Conservation (phyloP, 495 filamentous ascomycete species). For the Aspergillus nanangensis region DNA sequence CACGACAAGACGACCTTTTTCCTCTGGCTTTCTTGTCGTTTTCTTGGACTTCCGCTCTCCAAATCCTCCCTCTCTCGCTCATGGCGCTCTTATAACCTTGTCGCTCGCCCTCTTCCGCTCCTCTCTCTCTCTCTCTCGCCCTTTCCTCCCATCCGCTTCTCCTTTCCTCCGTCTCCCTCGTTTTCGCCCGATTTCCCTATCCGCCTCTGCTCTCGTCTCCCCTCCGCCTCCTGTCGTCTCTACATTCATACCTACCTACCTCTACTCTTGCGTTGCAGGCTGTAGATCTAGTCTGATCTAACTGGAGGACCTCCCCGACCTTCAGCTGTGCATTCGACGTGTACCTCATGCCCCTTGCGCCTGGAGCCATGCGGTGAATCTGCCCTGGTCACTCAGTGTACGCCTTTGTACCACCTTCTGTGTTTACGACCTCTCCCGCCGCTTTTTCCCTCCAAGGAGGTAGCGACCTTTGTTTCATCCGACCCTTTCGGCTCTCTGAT, state of each 20-base stretch:
- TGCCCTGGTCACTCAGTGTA: slow-evolving; percentile 30
- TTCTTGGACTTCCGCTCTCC: slow-evolving; percentile 31
- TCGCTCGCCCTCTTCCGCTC: slow-evolving; percentile 8
- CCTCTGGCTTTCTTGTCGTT: slow-evolving; percentile 22
- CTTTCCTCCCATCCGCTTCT: slow-evolving; percentile 6
- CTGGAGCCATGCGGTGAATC: slow-evolving; percentile 37
- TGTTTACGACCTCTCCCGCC: slow-evolving; percentile 13
- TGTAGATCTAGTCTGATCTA: too few relatives aligned
- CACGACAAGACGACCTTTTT: slow-evolving; percentile 12
- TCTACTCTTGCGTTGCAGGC: too few relatives aligned
- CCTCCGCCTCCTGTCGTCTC: neutral
- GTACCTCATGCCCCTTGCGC: slow-evolving; percentile 21
- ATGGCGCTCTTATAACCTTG: slow-evolving; percentile 31
- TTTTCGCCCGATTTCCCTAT: slow-evolving; percentile 6
- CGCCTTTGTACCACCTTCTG: slow-evolving; percentile 33
- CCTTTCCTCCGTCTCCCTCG: slow-evolving; percentile 7
- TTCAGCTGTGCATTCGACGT: neutral
- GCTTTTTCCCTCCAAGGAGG: slow-evolving; percentile 14
- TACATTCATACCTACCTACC: too few relatives aligned
- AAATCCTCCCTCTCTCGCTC: slow-evolving; percentile 9
- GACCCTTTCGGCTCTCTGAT: neutral
- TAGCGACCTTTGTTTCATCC: too few relatives aligned
- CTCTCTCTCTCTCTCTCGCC: slow-evolving; percentile 12
- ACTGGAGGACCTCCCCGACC: neutral
- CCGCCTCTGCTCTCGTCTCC: slow-evolving; percentile 1